A percentile compares a stretch with the other conserved stretches of the same genome.
phyloP scores from a whole-genome alignment of 768 basidiomycete species.

The Fistulinella prunicolor region DNA sequence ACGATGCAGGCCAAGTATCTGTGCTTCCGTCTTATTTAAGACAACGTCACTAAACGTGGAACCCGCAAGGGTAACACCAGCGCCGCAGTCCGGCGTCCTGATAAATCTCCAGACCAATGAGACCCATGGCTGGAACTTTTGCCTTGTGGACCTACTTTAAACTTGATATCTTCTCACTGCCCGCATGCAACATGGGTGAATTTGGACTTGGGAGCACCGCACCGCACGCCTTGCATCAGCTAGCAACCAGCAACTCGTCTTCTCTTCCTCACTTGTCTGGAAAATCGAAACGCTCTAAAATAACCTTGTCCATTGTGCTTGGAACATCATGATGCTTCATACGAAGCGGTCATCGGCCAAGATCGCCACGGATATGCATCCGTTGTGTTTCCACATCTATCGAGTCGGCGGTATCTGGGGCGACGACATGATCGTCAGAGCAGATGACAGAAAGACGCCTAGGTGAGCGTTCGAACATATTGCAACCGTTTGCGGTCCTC shows the following conservation, averaged over 20 bases:
- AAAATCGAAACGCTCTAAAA: neutral
- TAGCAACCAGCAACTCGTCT: neutral
- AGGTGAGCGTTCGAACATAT: conserved; percentile 25
- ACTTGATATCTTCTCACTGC: neutral
- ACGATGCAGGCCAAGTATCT: neutral
- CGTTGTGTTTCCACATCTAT: conserved; percentile 28
- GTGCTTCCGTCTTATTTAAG: neutral
- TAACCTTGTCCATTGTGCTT: neutral
- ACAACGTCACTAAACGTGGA: neutral
- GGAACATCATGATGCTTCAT: conserved; percentile 2
- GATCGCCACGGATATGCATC: conserved; percentile 2
- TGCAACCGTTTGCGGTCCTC: no score
- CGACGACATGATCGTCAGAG: conserved; percentile 29
- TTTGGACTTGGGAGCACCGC: neutral
- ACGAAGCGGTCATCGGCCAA: neutral
- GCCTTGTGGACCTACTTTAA: neutral
- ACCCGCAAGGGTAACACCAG: neutral
- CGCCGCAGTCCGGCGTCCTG: neutral
- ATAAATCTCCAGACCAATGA: neutral
- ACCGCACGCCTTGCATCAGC: neutral
- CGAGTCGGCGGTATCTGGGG: conserved; percentile 26
- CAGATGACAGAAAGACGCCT: conserved; percentile 25
- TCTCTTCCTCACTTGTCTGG: neutral
- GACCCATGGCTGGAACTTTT: neutral
- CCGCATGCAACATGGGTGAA: neutral